Percentiles rank a stretch among this genome's conserved stretches.
Conservation (phyloP, 306 rosid species). For the Purshia tridentata region DNA sequence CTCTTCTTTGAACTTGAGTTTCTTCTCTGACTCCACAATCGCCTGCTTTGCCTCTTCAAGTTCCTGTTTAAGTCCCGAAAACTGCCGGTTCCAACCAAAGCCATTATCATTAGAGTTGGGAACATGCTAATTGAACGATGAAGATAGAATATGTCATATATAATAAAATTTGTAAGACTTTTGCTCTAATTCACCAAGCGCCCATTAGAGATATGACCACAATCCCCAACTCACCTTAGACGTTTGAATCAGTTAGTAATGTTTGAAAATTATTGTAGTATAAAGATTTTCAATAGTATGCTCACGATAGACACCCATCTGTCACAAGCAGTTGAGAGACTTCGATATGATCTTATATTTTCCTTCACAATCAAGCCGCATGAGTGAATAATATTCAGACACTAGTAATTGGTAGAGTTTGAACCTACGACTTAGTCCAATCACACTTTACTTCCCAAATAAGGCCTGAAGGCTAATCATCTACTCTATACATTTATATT, state of each 20-base stretch:
- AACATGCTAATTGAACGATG: neutral
- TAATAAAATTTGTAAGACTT: neutral
- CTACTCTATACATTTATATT: neutral
- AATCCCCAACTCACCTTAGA: neutral
- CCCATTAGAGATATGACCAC: neutral
- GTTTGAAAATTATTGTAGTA: neutral
- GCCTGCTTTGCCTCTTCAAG: conserved; percentile 87
- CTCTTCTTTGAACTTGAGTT: conserved; percentile 94
- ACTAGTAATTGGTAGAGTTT: neutral
- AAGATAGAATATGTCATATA: neutral
- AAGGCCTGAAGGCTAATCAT: neutral
- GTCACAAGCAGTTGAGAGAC: neutral
- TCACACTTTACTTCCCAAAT: neutral
- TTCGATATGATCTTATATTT: neutral
- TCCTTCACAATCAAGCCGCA: neutral
- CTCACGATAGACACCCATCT: neutral
- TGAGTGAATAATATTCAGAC: neutral
- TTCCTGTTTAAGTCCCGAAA: conserved; percentile 69
- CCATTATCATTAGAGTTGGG: neutral
- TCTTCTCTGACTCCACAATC: conserved; percentile 73
- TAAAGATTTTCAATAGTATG: neutral
- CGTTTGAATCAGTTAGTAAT: neutral
- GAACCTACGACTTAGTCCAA: neutral
- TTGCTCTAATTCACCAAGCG: neutral
- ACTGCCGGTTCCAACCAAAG: conserved; percentile 50